Evolutionary conservation across 106 monocot genomes (phyloP), one percentile per base, ranked within the genome.

Genomic region (Allium sativum): DNA sequence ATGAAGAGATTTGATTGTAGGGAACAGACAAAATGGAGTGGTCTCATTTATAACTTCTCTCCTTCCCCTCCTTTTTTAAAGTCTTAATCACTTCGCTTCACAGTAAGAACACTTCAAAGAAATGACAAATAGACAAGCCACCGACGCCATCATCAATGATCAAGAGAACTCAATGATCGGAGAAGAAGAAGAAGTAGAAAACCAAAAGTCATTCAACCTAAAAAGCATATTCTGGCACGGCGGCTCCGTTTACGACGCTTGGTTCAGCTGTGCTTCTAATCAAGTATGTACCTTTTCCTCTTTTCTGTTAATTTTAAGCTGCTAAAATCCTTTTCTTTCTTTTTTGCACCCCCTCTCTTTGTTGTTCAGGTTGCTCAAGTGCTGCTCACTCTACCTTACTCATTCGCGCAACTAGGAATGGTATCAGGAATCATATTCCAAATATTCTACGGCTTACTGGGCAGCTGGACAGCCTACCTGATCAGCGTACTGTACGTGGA

Each of bases 401-500:
- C 83, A 3, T 84, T 84, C 66, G 78, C 83, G 10, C 83, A 84
- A 62, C 64, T 84, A 66, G 83, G 83, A 16, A 79, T 84, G 83
- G 46, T 70, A 9, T 84, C 83, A 1, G 83, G 83, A 1, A 45
- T 84, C 22, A 13, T 76, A 2, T 58, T 84, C 7, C 83, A 84
- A 79, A 7, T 84, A 14, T 84, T 84, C 72, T 84, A 84, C 61
- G 83, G 83, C 17, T 15, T 84, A 20, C 54, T 84, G 69, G 83
- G 83, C 11, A 84, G 83, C 70, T 84, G 83, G 83, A 84, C 83
- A 2, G 83, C 83, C 0, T 84, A 84, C 55, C 75, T 84, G 62
- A 84, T 84, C 68, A 84, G 83, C 56, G 83, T 73, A 8, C 79
- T 84, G 16, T 84, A 84, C 69, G 58, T 84, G 19, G 83, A 84